A percentile compares a stretch with the other conserved stretches of the same genome.
These are phyloP conservation scores for Lichina pygmaea DNA, from an alignment of 495 filamentous ascomycete genomes.

Conservation along the genomic window DNA sequence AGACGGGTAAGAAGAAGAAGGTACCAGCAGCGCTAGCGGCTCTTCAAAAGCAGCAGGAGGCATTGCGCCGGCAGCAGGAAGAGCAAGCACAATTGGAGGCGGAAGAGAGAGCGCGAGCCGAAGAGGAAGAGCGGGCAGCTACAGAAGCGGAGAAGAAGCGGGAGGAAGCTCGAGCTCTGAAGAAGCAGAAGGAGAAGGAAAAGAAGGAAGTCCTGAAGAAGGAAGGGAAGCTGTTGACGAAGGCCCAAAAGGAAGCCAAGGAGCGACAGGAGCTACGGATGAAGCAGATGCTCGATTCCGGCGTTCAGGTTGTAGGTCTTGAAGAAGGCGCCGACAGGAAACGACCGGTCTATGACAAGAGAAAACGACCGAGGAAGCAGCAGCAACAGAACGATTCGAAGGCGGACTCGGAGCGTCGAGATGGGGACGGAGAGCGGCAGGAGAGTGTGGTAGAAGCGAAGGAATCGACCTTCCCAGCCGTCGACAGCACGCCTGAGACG, in stretches of 20 bases:
- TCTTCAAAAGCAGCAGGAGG: slow-evolving; percentile 83
- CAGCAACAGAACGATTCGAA: slow-evolving; percentile 25
- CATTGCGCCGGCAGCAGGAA: slow-evolving; percentile 42
- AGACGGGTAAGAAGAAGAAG: slow-evolving; percentile 66
- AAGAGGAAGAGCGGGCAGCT: slow-evolving; percentile 36
- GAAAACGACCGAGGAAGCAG: slow-evolving; percentile 45
- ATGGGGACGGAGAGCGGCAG: slow-evolving; percentile 17
- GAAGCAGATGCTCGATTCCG: slow-evolving; percentile 76
- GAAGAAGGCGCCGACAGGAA: slow-evolving; percentile 42
- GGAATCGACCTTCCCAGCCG: slow-evolving; percentile 11
- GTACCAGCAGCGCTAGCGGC: slow-evolving; percentile 53
- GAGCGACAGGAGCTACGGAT: slow-evolving; percentile 60
- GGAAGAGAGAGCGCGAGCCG: slow-evolving; percentile 48
- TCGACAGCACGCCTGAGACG: slow-evolving; percentile 2
- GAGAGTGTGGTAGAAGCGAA: slow-evolving; percentile 25
- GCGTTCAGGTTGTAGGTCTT: slow-evolving; percentile 49
- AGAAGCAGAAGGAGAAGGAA: slow-evolving; percentile 90
- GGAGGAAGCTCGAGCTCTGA: slow-evolving; percentile 47
- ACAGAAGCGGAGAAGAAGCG: slow-evolving; percentile 50
- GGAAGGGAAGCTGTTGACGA: slow-evolving; percentile 84
- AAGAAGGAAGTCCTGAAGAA: slow-evolving; percentile 86
- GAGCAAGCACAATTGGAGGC: slow-evolving; percentile 37
- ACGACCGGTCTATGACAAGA: slow-evolving; percentile 48
- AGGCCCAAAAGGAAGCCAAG: slow-evolving; percentile 75
- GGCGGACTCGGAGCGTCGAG: slow-evolving; percentile 5